Conservation (phyloP, 306 rosid genomes). For the Vigna radiata region DNA sequence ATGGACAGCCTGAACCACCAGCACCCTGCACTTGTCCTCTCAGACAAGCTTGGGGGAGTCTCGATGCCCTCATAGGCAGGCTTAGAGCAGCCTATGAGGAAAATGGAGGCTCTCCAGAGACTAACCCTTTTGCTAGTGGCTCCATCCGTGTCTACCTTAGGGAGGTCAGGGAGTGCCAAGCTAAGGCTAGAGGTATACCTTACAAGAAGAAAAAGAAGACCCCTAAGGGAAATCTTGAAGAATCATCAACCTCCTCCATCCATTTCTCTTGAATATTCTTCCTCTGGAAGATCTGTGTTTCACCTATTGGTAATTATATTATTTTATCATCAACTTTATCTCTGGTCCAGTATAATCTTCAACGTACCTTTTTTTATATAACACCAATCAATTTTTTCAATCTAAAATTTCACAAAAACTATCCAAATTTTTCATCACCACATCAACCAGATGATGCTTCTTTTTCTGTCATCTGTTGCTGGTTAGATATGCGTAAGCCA, state of each 20-base stretch:
- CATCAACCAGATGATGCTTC: not conserved
- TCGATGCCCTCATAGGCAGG: conserved; percentile 93
- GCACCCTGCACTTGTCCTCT: conserved; percentile 95
- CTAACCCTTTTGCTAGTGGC: conserved; percentile 83
- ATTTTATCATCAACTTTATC: not conserved
- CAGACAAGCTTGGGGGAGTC: conserved; percentile 95
- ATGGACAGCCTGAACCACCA: conserved; percentile 94
- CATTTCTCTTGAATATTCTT: conserved; percentile 59
- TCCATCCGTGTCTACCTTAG: conserved; percentile 84
- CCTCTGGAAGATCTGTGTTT: conserved; percentile 5
- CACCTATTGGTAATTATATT: conserved; percentile 45
- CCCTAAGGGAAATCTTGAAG: conserved; percentile 37
- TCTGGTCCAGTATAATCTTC: not conserved
- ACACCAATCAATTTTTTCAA: not conserved
- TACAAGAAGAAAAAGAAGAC: conserved; percentile 95
- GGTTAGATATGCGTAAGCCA: not conserved
- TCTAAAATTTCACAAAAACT: not conserved
- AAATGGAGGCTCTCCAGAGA: conserved; percentile 80
- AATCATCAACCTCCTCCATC: conserved; percentile 48
- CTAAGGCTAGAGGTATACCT: conserved; percentile 95
- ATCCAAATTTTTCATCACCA: not conserved
- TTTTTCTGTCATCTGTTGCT: not conserved
- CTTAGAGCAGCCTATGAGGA: conserved; percentile 98
- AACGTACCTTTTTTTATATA: not conserved
- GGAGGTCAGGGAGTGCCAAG: conserved; percentile 91